A percentile compares a stretch with the other conserved stretches of the same genome.
Conservation (phyloP, 192 early-diverging fungal genomes). For the Dispira simplex region DNA sequence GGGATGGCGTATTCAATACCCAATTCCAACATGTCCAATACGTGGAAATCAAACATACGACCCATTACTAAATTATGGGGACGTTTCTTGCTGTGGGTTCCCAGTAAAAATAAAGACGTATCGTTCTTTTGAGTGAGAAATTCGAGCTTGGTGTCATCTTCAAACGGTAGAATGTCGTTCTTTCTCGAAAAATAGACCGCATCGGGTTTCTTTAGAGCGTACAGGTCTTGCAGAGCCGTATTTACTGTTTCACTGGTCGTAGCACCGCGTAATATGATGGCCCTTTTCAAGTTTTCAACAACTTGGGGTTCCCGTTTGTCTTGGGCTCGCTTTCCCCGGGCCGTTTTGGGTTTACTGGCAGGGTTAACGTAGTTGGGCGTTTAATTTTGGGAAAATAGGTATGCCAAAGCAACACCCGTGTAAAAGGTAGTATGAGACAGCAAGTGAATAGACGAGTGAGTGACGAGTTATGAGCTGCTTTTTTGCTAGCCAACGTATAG, state of each 20-base stretch:
- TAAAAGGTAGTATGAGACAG: too few species aligned
- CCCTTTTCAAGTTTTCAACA: slow-evolving; percentile 80
- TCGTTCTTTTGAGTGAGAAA: slow-evolving; percentile 97
- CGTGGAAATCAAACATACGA: slow-evolving; percentile 83
- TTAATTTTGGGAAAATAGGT: too few species aligned
- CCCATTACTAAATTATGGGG: slow-evolving; percentile 86
- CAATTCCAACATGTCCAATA: slow-evolving; percentile 93
- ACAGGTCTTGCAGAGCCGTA: slow-evolving; percentile 81
- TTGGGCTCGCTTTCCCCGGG: slow-evolving; percentile 70
- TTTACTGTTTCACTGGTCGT: slow-evolving; percentile 73
- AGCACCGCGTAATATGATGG: slow-evolving; percentile 77
- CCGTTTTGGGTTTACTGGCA: slow-evolving; percentile 69
- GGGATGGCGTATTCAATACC: slow-evolving; percentile 55
- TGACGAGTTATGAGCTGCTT: too few species aligned
- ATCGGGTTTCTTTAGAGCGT: slow-evolving; percentile 78
- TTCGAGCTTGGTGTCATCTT: slow-evolving; percentile 78
- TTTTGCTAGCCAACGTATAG: too few species aligned
- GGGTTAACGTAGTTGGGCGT: too few species aligned
- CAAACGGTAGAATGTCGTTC: slow-evolving; percentile 94
- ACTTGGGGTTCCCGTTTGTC: slow-evolving; percentile 81
- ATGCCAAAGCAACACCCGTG: too few species aligned
- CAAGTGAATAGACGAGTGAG: too few species aligned
- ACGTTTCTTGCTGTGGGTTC: slow-evolving; percentile 89
- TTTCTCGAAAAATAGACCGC: slow-evolving; percentile 82
- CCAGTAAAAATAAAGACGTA: slow-evolving; percentile 76